Conservation (phyloP, 805 yeast species). For the Lipomyces japonicus region DNA sequence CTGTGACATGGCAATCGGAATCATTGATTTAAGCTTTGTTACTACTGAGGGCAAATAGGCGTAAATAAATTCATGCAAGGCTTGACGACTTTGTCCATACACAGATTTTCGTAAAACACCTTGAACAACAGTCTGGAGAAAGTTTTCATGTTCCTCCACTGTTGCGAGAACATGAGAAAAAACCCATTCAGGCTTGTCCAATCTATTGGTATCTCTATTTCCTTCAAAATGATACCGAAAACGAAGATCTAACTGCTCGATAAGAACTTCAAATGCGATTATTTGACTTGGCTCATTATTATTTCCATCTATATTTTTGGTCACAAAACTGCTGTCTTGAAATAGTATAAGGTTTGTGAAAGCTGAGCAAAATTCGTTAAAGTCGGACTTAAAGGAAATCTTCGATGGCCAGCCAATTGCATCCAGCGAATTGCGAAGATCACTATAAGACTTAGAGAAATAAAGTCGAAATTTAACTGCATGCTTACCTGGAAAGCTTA, state of each 20-base stretch:
- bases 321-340: constrained; percentile 17
- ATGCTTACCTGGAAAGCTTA: constrained; percentile 9
- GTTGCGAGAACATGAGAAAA: constrained; percentile 44
- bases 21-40: constrained; percentile 40
- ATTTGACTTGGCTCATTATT: constrained; percentile 4
- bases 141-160: constrained; percentile 36
- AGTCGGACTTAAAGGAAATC: neutral
- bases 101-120: constrained; percentile 24
- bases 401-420: constrained; percentile 23
- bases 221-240: constrained; percentile 61
- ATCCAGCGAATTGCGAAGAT: constrained; percentile 14
- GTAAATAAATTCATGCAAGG: constrained; percentile 44
- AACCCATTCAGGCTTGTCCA: constrained; percentile 69
- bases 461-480: neutral
- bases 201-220: constrained; percentile 55
- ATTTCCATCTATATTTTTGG: neutral
- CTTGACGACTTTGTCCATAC: constrained; percentile 30
- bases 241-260: constrained; percentile 47
- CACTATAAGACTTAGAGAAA: constrained; percentile 3
- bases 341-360: constrained; percentile 16
- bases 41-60: constrained; percentile 48
- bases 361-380: neutral
- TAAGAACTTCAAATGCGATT: constrained; percentile 43
- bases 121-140: constrained; percentile 33
- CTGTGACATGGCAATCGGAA: constrained; percentile 34